phyloP scores from a whole-genome alignment of 2,329 filamentous ascomycete species.

The Macroventuria anomochaeta region DNA sequence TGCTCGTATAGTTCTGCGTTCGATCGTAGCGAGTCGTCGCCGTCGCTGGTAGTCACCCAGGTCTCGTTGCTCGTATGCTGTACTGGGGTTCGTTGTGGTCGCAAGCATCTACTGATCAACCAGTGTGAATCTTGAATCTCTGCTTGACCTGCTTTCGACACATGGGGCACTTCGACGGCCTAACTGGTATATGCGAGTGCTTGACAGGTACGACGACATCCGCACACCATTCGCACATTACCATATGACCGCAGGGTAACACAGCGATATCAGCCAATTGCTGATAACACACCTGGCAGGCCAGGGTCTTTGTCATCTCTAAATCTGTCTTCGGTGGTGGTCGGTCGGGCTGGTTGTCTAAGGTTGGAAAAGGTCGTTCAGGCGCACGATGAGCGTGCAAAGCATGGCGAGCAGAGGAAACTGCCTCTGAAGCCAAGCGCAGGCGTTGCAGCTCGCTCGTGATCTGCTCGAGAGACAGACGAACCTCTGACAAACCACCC shows the following conservation, averaged over 20 bases:
- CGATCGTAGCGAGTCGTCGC: not conserved
- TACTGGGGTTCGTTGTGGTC: not conserved
- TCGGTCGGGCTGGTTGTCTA: conserved; percentile 56
- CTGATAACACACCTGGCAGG: conserved; percentile 61
- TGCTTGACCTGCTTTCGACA: conserved; percentile 56
- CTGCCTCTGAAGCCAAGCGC: conserved; percentile 25
- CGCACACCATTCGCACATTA: conserved; percentile 63
- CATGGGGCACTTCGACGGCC: conserved; percentile 53
- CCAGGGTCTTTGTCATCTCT: conserved; percentile 58
- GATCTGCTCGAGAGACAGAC: conserved; percentile 26
- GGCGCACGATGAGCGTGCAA: conserved; percentile 22
- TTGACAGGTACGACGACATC: conserved; percentile 57
- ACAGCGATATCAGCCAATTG: conserved; percentile 60
- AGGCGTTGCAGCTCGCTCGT: conserved; percentile 26
- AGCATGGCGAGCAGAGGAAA: conserved; percentile 22
- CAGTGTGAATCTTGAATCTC: conserved; percentile 49
- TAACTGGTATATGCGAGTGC: conserved; percentile 50
- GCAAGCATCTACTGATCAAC: conserved; percentile 9
- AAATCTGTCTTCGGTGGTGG: conserved; percentile 57
- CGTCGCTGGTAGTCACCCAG: not conserved
- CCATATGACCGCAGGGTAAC: conserved; percentile 62
- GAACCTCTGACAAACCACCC: conserved; percentile 19
- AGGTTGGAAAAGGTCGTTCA: conserved; percentile 35
- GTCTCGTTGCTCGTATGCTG: not conserved
- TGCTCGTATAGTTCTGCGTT: not conserved